Base-by-base conservation (phyloP, 176 grass and related monocot genomes). In the Juncus inflexus region DNA sequence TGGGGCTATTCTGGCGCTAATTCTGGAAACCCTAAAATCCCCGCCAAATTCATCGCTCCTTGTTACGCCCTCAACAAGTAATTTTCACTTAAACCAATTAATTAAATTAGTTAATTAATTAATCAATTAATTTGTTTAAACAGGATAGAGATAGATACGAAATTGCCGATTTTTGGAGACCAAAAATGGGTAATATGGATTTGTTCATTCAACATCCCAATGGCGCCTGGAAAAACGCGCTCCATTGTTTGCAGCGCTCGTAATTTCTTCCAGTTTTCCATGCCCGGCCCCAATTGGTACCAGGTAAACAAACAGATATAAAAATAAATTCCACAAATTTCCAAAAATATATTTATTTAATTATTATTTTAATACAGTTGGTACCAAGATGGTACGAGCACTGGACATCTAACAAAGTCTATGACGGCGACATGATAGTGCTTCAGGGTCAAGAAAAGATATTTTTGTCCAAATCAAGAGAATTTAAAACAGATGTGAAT, bases 101-200 rank as follows among this genome's bases (percentile, higher is more conserved):
- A 69, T 42, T 13, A 57, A 56, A n/a, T 56, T 37, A 47, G 2
- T 9, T 47, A 9, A 47, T n/a, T n/a, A n/a, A n/a, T n/a, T n/a
- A n/a, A n/a, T n/a, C n/a, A n/a, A n/a, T n/a, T n/a, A n/a, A n/a
- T n/a, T 58, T 66, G 37, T 50, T 50, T 40, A 5, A 76, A 50
- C 75, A 97, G 94, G 75, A 91, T 97, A 68, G 94, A 97, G 74
- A 91, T 97, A 60, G 88, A 97, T 72, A 97, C 94, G 2, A 97
- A 97, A 69, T 43, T 97, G 36, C 94, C 94, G 2, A 77, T 91
- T 69, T 35, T 91, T 74, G 94, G 94, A 52, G 85, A 97, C 61
- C 94, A 97, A 77, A 91, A 97, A 72, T 97, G 94, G 94, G 80
- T 89, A 12, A 79, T 97, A 86, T 97, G 94, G 94, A 97, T 97